These are phyloP conservation scores for Piromyces finnis DNA, from an alignment of 192 early-diverging fungal genomes.

Conservation along the genomic window DNA sequence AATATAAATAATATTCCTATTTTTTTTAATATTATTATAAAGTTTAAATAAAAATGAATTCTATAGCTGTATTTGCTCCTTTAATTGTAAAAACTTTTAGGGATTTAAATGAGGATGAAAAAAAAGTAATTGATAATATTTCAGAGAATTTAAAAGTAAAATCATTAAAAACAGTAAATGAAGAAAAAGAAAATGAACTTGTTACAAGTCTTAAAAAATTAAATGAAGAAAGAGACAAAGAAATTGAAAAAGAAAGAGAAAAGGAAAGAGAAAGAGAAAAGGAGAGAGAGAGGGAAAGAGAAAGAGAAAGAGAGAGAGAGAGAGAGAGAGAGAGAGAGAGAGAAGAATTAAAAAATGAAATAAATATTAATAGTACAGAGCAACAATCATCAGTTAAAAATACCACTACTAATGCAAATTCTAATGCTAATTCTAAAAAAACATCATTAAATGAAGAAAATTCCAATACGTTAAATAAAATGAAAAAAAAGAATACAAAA, in stretches of 20 bases:
- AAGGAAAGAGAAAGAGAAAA: background rate
- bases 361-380: background rate
- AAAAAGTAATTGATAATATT: background rate
- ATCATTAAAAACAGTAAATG: background rate
- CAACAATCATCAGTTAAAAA: background rate
- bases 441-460: background rate
- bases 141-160: background rate
- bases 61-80: background rate
- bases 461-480: background rate
- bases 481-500: background rate
- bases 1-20: no score
- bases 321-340: background rate
- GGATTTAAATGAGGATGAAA: background rate
- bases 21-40: no score
- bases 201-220: background rate
- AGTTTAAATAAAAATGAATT: background rate
- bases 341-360: background rate
- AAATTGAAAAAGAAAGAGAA: background rate
- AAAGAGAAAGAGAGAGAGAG: background rate
- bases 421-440: background rate
- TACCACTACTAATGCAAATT: background rate
- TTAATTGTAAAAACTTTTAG: background rate
- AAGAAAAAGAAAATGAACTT: background rate
- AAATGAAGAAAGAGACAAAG: background rate
- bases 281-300: background rate